These are phyloP conservation scores for Aspergillus clavatus DNA, from an alignment of 2,329 filamentous ascomycete genomes.

Conservation along the genomic window DNA sequence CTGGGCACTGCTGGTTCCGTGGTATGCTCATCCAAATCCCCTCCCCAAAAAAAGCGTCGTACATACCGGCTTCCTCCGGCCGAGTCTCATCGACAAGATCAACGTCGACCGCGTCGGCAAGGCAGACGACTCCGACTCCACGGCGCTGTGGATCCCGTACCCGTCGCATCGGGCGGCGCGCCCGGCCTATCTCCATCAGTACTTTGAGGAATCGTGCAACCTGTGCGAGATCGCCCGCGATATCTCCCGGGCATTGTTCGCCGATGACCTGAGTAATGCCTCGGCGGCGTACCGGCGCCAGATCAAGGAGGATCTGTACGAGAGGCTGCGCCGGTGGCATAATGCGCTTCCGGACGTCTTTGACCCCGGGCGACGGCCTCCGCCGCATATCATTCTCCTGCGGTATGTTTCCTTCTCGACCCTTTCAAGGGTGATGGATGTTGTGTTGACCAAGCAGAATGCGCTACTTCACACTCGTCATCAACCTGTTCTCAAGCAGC, in stretches of 20 bases:
- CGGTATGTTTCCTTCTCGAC: conserved; percentile 16
- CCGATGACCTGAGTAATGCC: conserved; percentile 8
- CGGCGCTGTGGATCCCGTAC: conserved; percentile 29
- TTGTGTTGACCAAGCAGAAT: no score
- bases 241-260: conserved; percentile 32
- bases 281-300: conserved; percentile 13
- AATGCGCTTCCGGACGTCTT: conserved; percentile 27
- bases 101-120: conserved; percentile 22
- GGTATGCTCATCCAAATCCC: no score
- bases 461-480: conserved; percentile 32
- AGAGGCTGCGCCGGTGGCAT: conserved; percentile 28
- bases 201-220: conserved; percentile 32
- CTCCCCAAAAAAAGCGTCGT: conserved; percentile 29
- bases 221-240: conserved; percentile 34
- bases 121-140: conserved; percentile 19
- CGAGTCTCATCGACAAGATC: conserved; percentile 33
- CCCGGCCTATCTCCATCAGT: conserved; percentile 26
- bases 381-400: conserved; percentile 34
- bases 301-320: conserved; percentile 27
- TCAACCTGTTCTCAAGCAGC: conserved; percentile 33
- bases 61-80: conserved; percentile 33
- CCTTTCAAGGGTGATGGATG: neutral
- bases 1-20: no score
- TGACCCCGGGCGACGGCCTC: conserved; percentile 19
- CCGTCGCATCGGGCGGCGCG: conserved; percentile 28